Base-by-base conservation (phyloP, 495 filamentous ascomycete species). In the Corynascus novoguineensis region DNA sequence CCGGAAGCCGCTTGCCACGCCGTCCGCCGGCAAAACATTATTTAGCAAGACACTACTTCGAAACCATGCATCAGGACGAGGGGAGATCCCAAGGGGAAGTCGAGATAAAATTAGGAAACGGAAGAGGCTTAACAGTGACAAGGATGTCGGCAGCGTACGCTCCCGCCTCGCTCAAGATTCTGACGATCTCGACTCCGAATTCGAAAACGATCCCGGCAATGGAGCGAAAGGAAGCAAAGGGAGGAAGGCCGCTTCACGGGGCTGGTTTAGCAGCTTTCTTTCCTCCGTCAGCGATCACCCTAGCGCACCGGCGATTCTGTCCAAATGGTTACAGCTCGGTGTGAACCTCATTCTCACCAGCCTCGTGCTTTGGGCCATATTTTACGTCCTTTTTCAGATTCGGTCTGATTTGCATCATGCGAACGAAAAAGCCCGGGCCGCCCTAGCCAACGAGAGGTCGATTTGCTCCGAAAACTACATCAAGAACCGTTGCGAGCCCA, bases 281-380 rank as follows among this genome's bases (percentile, higher is more conserved):
- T 74, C 80, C 19, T 82, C 84, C 49, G 73, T 96, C 57, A 87
- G 87, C 60, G 80, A 81, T 38, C 88, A 96, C 65, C 92, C 91
- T 0, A 82, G 85, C 60, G 81, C 96, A n/a, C 93, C 93, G 5
- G 81, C 85, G 52, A 87, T 95, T 50, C 74, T 97, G 21, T 90
- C 90, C 27, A 87, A 82, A 69, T 98, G 92, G 81, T 73, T 90
- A 12, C 88, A 92, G 59, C 77, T 97, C 38, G 69, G 81, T 9
- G 84, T 96, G 64, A 97, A 96, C 65, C 58, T 88, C 57, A 78
- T 87, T 58, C 73, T 96, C 5, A 80, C 89, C 10, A 73, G 79
- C 38, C 70, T 83, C 10, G 75, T 83, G 10, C 75, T 92, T 19
- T 92, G 86, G 67, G 74, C 86, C n/a, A 72, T 90, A 31, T 89